Evolutionary conservation across 345 rosid species (phyloP), one percentile per base, ranked within the genome.

Genomic region (Arabidopsis arenosa): DNA sequence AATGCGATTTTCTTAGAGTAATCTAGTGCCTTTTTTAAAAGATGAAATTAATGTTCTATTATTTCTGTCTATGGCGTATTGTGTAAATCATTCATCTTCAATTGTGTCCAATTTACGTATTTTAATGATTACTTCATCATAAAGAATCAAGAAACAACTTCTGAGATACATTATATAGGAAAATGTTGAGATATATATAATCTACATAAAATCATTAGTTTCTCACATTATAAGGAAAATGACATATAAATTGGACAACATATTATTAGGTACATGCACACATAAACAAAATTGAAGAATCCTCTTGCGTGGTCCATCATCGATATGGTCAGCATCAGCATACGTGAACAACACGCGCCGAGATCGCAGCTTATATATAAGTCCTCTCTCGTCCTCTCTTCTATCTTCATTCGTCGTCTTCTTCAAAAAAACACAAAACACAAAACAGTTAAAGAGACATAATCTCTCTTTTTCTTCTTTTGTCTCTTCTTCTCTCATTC

Each of bases 321-420:
- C 17, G 0, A 63, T n/a, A 14, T 26, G 64, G 33, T 55, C 5
- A 36, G 9, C 1, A 47, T 55, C 5, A 36, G 9, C 1, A 47
- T 37, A 17, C 68, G 81, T 78, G 81, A 78, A 30, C 35, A 48
- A 15, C 81, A 78, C 81, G 81, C 77, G 81, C 74, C 64, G 37
- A 56, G 53, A 47, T 66, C 23, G 15, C 63, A 43, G 28, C 36
- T 26, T 70, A 30, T 72, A 77, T 72, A 72, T 58, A 59, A 39
- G 2, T 2, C 55, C 15, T 26, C 48, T 58, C 48, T 14, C 26
- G 2, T 23, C 43, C 13, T 23, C 23, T 49, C 32, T 65, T 33
- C 12, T 47, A 2, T 37, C 18, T 23, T 63, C 65, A 63, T 77
- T 71, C 76, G 76, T 71, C 73, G 67, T 65, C 76, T 64, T 72